Evolutionary conservation across 2,329 filamentous ascomycete genomes (phyloP).

Genomic region (Zymoseptoria crescenta): DNA sequence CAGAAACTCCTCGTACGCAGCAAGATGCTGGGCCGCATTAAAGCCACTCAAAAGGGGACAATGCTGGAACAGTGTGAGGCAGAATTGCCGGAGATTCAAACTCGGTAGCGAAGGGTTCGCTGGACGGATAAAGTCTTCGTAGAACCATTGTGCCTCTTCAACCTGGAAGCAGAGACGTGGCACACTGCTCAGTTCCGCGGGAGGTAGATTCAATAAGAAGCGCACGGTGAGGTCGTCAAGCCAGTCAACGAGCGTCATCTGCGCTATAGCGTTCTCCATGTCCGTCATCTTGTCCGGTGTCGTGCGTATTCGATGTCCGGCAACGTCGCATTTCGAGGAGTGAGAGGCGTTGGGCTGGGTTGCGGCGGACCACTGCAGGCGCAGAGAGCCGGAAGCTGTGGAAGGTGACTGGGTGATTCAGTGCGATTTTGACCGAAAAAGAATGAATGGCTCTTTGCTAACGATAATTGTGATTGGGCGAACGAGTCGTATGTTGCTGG

Average conservation of each 20-base stretch:
- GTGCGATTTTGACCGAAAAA: not conserved
- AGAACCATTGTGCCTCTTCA: slow-evolving; percentile 99
- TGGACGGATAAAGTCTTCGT: slow-evolving; percentile 97
- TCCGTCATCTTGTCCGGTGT: slow-evolving; percentile 33
- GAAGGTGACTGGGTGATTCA: slow-evolving; percentile 1
- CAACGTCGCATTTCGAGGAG: slow-evolving; percentile 13
- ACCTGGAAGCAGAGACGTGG: slow-evolving; percentile 97
- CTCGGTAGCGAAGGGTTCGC: slow-evolving; percentile 68
- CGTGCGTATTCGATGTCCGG: slow-evolving; percentile 28
- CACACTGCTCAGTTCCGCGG: slow-evolving; percentile 81
- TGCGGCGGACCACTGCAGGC: slow-evolving; percentile 3
- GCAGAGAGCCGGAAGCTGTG: slow-evolving; percentile 2
- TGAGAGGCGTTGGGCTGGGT: not conserved
- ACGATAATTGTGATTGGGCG: not conserved
- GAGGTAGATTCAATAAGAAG: slow-evolving; percentile 94
- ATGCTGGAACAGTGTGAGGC: slow-evolving; percentile 83
- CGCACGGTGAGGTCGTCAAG: slow-evolving; percentile 96
- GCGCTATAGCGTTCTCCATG: slow-evolving; percentile 45
- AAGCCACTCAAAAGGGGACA: slow-evolving; percentile 81
- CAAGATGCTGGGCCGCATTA: slow-evolving; percentile 66
- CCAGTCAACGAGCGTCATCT: slow-evolving; percentile 89
- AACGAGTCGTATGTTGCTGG: not conserved
- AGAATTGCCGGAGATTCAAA: slow-evolving; percentile 77
- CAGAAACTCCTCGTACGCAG: slow-evolving; percentile 85
- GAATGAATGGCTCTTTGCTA: not conserved